Percentiles rank a stretch among this genome's conserved stretches.
Conservation (phyloP, 2,329 filamentous ascomycete genomes). For the Decorospora gaudefroyi region DNA sequence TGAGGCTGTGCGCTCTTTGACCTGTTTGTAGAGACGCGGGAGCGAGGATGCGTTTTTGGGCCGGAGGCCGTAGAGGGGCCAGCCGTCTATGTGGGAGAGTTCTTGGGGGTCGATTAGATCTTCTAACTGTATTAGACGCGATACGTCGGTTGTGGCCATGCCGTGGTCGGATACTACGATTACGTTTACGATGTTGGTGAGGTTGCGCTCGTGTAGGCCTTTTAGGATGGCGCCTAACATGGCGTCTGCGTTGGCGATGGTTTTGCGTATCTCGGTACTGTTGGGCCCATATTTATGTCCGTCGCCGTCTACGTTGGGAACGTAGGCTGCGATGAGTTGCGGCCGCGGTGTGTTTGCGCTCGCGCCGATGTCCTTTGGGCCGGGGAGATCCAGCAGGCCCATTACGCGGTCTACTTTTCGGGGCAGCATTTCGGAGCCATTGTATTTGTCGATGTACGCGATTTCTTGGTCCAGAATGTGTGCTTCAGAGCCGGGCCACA, state of each 20-base stretch:
- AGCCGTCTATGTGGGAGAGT: conserved; percentile 86
- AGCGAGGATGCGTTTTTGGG: conserved; percentile 73
- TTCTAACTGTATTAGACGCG: conserved; percentile 84
- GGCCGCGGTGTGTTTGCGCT: conserved; percentile 65
- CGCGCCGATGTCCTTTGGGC: conserved; percentile 62
- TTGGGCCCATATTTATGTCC: conserved; percentile 92
- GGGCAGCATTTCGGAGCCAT: conserved; percentile 72
- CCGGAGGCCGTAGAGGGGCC: conserved; percentile 88
- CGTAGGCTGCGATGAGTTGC: conserved; percentile 91
- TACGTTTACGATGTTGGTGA: conserved; percentile 89
- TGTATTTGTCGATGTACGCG: conserved; percentile 81
- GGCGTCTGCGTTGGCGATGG: conserved; percentile 76
- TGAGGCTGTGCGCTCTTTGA: conserved; percentile 58
- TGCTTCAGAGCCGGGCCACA: conserved; percentile 98
- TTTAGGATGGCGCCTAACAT: conserved; percentile 79
- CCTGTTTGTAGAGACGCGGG: conserved; percentile 65
- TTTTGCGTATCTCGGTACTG: conserved; percentile 82
- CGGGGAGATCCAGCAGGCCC: conserved; percentile 81
- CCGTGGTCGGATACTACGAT: conserved; percentile 97
- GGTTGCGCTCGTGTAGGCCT: conserved; percentile 77
- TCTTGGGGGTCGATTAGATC: conserved; percentile 78
- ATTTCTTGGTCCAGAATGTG: conserved; percentile 76
- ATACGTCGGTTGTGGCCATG: conserved; percentile 89
- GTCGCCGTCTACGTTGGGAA: conserved; percentile 86
- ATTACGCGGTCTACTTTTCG: conserved; percentile 80